These are phyloP conservation scores for Cutaneotrichosporon cyanovorans DNA, from an alignment of 1,284 basidiomycete genomes.

Conservation along the genomic window DNA sequence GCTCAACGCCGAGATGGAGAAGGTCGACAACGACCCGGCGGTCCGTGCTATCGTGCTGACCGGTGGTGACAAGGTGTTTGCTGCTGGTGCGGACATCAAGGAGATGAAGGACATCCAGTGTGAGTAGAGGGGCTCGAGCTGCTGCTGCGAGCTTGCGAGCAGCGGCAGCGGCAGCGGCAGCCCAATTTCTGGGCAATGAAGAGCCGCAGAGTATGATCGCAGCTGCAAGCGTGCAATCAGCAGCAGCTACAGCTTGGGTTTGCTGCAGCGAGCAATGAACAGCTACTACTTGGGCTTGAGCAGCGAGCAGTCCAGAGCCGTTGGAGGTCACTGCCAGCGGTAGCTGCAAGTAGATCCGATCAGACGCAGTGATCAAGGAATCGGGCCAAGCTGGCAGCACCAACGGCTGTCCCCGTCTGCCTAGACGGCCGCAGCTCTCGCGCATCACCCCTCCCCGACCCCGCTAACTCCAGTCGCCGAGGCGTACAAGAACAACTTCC, in stretches of 20 bases:
- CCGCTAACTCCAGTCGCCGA: conserved; percentile 78
- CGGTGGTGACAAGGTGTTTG: conserved; percentile 88
- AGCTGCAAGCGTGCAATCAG: too few relatives aligned
- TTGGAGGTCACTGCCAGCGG: too few relatives aligned
- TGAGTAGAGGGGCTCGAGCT: conserved; percentile 46
- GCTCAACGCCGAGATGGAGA: conserved; percentile 65
- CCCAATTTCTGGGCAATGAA: too few relatives aligned
- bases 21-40: conserved; percentile 63
- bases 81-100: conserved; percentile 59
- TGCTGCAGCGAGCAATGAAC: too few relatives aligned
- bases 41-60: conserved; percentile 86
- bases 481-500: conserved; percentile 80
- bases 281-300: too few relatives aligned
- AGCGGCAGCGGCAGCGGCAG: too few relatives aligned
- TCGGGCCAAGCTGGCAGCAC: neutral
- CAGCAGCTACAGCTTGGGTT: too few relatives aligned
- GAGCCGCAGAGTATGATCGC: too few relatives aligned
- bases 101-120: conserved; percentile 68
- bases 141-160: neutral
- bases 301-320: too few relatives aligned
- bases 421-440: conserved; percentile 10
- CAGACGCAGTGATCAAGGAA: too few relatives aligned
- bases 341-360: too few relatives aligned
- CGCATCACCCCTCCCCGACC: too few relatives aligned
- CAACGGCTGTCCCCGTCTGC: neutral